These are phyloP conservation scores for Candida khao-thaluensis DNA, from an alignment of 805 yeast genomes.

Conservation along the genomic window DNA sequence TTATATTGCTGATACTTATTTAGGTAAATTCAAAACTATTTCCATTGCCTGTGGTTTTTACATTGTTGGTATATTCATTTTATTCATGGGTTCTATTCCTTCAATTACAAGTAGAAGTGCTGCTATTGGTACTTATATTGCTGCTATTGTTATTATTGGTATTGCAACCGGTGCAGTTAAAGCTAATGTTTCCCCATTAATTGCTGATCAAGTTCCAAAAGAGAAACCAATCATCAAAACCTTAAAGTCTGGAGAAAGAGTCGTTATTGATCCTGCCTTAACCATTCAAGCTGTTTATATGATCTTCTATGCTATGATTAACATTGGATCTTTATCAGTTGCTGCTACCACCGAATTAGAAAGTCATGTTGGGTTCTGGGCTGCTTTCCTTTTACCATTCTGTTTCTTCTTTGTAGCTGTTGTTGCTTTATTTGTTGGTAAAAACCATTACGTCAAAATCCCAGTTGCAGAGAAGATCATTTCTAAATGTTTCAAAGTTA, in stretches of 20 bases:
- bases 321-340: slow-evolving; percentile 71
- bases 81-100: slow-evolving; percentile 71
- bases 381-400: slow-evolving; percentile 72
- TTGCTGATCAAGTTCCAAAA: slow-evolving; percentile 59
- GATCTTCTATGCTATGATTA: slow-evolving; percentile 74
- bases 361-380: slow-evolving; percentile 63
- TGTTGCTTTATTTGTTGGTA: slow-evolving; percentile 52
- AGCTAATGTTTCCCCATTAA: slow-evolving; percentile 69
- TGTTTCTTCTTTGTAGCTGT: slow-evolving; percentile 55
- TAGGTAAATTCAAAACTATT: slow-evolving; percentile 73
- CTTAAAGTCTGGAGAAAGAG: slow-evolving; percentile 40
- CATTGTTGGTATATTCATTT: slow-evolving; percentile 58
- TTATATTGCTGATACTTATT: slow-evolving; percentile 67
- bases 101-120: slow-evolving; percentile 47
- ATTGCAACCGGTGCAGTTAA: slow-evolving; percentile 81
- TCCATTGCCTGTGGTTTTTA: slow-evolving; percentile 58
- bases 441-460: slow-evolving; percentile 52
- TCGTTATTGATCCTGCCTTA: slow-evolving; percentile 58
- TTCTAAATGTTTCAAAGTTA: slow-evolving; percentile 47
- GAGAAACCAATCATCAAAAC: slow-evolving; percentile 38
- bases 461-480: slow-evolving; percentile 65
- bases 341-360: slow-evolving; percentile 78
- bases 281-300: slow-evolving; percentile 74
- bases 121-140: slow-evolving; percentile 62
- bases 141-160: slow-evolving; percentile 61